Conservation (phyloP, 768 basidiomycete species). For the Lentinula sp. region DNA sequence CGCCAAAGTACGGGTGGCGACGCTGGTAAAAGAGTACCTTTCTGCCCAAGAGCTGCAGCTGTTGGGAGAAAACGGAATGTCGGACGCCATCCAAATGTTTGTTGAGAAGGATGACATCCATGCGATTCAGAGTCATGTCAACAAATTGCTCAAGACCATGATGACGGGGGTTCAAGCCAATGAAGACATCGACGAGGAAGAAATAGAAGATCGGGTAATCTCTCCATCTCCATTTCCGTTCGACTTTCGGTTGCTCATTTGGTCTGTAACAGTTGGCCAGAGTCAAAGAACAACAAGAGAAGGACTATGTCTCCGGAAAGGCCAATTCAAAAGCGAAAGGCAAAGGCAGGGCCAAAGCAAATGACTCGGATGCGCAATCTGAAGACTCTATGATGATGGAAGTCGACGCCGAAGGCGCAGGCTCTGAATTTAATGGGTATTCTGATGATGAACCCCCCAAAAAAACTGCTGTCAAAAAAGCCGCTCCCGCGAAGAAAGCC, state of each 20-base stretch:
- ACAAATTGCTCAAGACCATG: constrained; percentile 46
- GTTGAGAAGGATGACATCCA: constrained; percentile 97
- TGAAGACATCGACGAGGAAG: constrained; percentile 51
- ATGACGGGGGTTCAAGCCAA: constrained; percentile 63
- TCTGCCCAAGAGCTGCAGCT: constrained; percentile 90
- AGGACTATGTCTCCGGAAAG: constrained; percentile 47
- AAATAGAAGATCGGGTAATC: constrained; percentile 67
- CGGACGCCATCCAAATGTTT: constrained; percentile 89
- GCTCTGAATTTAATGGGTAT: constrained; percentile 44
- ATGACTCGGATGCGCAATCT: constrained; percentile 45
- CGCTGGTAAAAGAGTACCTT: constrained; percentile 88
- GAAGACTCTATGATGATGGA: constrained; percentile 79
- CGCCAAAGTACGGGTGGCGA: constrained; percentile 77
- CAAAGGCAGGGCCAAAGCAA: constrained; percentile 52
- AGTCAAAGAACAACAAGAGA: constrained; percentile 66
- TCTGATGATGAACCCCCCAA: constrained; percentile 39
- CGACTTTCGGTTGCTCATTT: neutral
- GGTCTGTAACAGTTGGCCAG: constrained; percentile 45
- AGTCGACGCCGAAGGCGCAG: constrained; percentile 36
- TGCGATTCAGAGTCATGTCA: constrained; percentile 80
- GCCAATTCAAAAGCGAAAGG: constrained; percentile 33
- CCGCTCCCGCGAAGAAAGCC: constrained; percentile 5
- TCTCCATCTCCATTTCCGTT: neutral
- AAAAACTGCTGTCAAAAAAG: constrained; percentile 28
- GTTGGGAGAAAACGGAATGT: constrained; percentile 85